phyloP scores from a whole-genome alignment of 257 asterid species.

The Fraxinus excelsior region DNA sequence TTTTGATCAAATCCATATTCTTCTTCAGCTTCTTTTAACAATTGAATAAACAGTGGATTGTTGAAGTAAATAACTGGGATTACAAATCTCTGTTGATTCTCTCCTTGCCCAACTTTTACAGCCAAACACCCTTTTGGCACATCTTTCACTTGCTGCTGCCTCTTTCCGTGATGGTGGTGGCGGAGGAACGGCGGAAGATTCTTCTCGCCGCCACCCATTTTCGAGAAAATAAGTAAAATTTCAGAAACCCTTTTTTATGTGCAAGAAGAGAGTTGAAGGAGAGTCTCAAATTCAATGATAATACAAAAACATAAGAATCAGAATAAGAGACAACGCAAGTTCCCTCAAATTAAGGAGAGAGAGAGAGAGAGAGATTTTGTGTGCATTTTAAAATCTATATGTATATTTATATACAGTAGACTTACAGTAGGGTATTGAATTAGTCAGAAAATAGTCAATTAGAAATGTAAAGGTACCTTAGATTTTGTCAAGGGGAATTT shows the following conservation, averaged over 20 bases:
- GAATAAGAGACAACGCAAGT: not conserved
- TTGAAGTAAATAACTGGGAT: constrained; percentile 43
- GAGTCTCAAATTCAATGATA: not conserved
- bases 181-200: not conserved
- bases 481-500: not conserved
- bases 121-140: constrained; percentile 42
- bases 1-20: constrained; percentile 50
- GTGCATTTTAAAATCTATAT: too few relatives aligned
- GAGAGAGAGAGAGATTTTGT: too few relatives aligned
- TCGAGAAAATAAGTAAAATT: not conserved
- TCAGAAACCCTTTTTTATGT: not conserved
- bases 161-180: constrained; percentile 2
- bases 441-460: not conserved
- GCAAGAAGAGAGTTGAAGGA: not conserved
- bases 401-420: too few relatives aligned
- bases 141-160: constrained; percentile 1
- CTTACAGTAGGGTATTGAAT: not conserved
- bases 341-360: not conserved
- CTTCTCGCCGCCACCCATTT: not conserved
- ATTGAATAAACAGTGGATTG: constrained; percentile 40
- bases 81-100: constrained; percentile 34
- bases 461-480: not conserved
- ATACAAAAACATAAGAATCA: not conserved
- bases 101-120: constrained; percentile 33
- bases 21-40: constrained; percentile 45